Base-by-base conservation (phyloP, 2,329 filamentous ascomycete species). In the Aspergillus tanneri region DNA sequence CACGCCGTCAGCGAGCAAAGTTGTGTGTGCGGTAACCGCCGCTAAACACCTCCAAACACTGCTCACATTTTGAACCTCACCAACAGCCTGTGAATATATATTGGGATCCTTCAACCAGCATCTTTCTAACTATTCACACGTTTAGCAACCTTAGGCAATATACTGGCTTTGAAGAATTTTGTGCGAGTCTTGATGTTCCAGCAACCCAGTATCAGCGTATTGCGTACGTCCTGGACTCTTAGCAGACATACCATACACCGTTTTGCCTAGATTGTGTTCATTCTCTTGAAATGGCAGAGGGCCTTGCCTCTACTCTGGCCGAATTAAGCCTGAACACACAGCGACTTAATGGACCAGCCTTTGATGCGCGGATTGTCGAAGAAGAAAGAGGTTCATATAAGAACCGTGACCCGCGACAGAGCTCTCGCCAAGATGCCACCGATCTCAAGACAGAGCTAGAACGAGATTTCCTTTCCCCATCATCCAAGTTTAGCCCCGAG, bases 391-490 rank as follows among this genome's bases (percentile, higher is more conserved):
- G 60, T 10, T 53, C 55, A 16, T 58, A 62, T 24, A 55, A 64
- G 60, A 71, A 55, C 65, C 67, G 50, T 52, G 71, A 57, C 37
- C 69, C 73, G 40, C 72, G 69, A 50, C 74, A 73, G 55, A 71
- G 70, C 51, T 56, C 66, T 48, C 76, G 62, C 60, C 80, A 77
- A 47, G 60, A 49, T 49, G 71, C 78, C 30, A 76, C 83, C n/a
- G 78, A 79, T 24, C 74, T 92, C 51, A 88, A 88, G 70, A 74
- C 75, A 37, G 78, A 84, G 52, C 79, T 97, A 4, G 90, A 95
- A 70, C 64, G 79, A 46, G 84, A 87, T 38, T 93, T 92, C 62
- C 76, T 99, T 21, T 83, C 82, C 2, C 92, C 93, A 0, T 88
- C 89, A 2, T 79, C 84, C 4, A 80, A 81, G 2, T 96, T 99